Base-by-base conservation (phyloP, 1,139 yeast species). In the Meyerozyma carpophila region DNA sequence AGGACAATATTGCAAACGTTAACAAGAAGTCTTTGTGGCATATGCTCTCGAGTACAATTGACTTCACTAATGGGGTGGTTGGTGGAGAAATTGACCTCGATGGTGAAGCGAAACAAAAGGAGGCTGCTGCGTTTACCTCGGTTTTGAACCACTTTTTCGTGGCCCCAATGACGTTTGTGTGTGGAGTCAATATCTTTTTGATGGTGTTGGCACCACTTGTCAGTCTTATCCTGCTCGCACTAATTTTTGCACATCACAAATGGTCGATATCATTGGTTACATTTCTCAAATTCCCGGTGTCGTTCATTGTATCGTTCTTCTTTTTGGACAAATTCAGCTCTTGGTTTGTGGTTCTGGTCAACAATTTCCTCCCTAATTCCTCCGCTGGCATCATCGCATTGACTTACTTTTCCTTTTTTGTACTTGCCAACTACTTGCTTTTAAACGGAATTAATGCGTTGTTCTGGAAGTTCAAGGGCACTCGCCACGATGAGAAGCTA, bases 41-140 rank as follows among this genome's bases (percentile, higher is more conserved):
- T 59, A 89, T 90, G 96, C 68, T 86, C 41, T 74, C 83, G 3
- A 82, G 79, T 45, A 69, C 93, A 0, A 63, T 86, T 53, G 94
- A 85, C 52, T 69, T 82, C 44, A 67, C 65, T 11, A 47, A 73
- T 0, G 54, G 55, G 5, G 63, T 79, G 10, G 58, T 80, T 45
- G 68, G 73, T 0, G 57, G 60, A 16, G 61, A 69, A 21, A 58
- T 71, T 28, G 72, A 68, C 39, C 61, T 78, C 42, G 77, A 70
- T 50, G 63, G 54, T 26, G 74, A 53, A 13, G 36, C 32, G 24
- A 36, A 16, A 3, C 18, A 47, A 50, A 54, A 45, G 1, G 72
- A 75, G 10, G 73, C 73, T 38, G 82, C 91, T 0, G 73, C 82
- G 2, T 89, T 67, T 57, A 75, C 82, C 49, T 87, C 84, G 52